Evolutionary conservation across 106 monocot genomes (phyloP).

Genomic region (Posidonia australis): DNA sequence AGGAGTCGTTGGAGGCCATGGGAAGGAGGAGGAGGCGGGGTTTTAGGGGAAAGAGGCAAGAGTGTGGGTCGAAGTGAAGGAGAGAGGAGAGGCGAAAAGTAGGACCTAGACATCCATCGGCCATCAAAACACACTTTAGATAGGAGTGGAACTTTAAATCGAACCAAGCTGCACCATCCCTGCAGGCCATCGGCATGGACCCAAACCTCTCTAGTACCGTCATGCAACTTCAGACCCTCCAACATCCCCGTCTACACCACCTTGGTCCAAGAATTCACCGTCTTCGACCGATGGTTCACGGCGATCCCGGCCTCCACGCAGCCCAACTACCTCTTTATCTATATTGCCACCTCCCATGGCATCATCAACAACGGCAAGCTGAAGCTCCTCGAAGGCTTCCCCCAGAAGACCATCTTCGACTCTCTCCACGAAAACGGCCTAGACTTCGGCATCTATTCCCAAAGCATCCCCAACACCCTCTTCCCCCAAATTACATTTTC

Average conservation of each 20-base stretch:
- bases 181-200: conserved; percentile 24
- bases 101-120: too few relatives aligned
- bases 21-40: neutral
- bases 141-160: too few relatives aligned
- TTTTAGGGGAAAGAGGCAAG: neutral
- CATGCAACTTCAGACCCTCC: conserved; percentile 67
- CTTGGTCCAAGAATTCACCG: conserved; percentile 63
- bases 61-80: neutral
- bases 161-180: neutral
- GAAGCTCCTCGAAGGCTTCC: neutral
- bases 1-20: neutral
- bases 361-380: conserved; percentile 37
- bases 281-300: conserved; percentile 81
- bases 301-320: conserved; percentile 68
- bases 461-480: too few relatives aligned
- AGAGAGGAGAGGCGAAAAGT: neutral
- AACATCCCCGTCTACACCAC: conserved; percentile 56
- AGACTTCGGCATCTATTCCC: too few relatives aligned
- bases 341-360: conserved; percentile 69
- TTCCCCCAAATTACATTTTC: too few relatives aligned
- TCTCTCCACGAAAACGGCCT: too few relatives aligned
- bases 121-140: too few relatives aligned
- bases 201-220: conserved; percentile 35
- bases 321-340: conserved; percentile 65
- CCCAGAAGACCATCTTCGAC: too few relatives aligned